Percentiles rank a stretch among this genome's conserved stretches.
Evolutionary conservation across 208 protist species (phyloP).

Genomic region (Trypanosomatidae sp.): DNA sequence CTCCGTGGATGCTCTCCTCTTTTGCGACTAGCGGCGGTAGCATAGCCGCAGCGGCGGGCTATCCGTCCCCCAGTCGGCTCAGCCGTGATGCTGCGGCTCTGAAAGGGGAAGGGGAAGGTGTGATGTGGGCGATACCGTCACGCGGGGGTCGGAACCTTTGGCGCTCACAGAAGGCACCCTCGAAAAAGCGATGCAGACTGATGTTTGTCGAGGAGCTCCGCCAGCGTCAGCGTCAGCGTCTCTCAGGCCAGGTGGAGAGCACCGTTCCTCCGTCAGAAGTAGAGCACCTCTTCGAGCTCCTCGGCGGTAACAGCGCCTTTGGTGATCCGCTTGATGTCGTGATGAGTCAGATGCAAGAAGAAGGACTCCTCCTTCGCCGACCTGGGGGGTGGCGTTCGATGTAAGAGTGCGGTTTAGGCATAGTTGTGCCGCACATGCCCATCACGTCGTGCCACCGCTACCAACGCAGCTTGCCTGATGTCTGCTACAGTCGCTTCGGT

Average conservation of each 20-base stretch:
- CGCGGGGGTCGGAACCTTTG: neutral
- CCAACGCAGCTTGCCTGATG: neutral
- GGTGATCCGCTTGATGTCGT: constrained; percentile 49
- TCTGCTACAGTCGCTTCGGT: neutral
- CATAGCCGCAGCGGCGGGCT: neutral
- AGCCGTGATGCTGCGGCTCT: constrained; percentile 5
- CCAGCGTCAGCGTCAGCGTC: constrained; percentile 14
- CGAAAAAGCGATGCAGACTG: constrained; percentile 31
- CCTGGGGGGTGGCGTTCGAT: constrained; percentile 39
- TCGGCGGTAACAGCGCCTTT: constrained; percentile 45
- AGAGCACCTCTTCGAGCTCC: constrained; percentile 31
- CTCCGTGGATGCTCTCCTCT: neutral
- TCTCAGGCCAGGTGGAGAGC: neutral
- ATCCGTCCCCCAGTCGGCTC: neutral
- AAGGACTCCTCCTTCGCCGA: constrained; percentile 54
- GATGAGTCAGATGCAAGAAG: constrained; percentile 58
- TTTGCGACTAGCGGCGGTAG: neutral
- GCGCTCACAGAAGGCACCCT: constrained; percentile 4
- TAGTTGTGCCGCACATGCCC: neutral
- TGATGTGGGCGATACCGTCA: neutral
- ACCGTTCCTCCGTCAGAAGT: constrained; percentile 20
- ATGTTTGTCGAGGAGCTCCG: constrained; percentile 19
- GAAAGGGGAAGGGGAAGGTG: neutral
- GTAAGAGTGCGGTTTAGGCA: neutral
- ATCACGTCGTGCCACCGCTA: neutral